Percentiles rank a stretch among this genome's conserved stretches.
phyloP scores from a whole-genome alignment of 2,329 filamentous ascomycete species.

The Sordariomycetes sp. region DNA sequence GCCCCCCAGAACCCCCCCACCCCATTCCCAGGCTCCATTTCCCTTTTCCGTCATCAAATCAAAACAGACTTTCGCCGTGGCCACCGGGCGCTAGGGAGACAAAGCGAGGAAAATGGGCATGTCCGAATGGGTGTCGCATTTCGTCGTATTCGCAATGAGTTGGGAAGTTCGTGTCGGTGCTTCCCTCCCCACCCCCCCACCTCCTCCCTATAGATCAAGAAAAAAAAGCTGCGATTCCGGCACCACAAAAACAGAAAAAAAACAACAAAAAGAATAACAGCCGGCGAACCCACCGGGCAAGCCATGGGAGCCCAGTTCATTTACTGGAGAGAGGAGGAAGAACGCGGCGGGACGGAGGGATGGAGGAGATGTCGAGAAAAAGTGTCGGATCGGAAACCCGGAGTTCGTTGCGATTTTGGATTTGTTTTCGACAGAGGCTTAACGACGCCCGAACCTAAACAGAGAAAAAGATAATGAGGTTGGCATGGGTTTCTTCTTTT shows the following conservation, averaged over 20 bases:
- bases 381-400: not conserved
- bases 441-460: constrained; percentile 95
- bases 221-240: not conserved
- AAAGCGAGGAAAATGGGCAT: not conserved
- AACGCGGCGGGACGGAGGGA: not conserved
- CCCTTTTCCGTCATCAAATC: not conserved
- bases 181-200: not conserved
- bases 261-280: constrained; percentile 1
- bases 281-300: not conserved
- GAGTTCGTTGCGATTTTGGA: not conserved
- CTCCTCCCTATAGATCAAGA: not conserved
- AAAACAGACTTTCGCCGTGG: not conserved
- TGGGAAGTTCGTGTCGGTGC: no score
- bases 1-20: not conserved
- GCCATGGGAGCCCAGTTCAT: not conserved
- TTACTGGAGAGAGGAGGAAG: not conserved
- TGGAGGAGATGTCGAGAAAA: not conserved
- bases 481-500: constrained; percentile 40
- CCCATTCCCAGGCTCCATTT: not conserved
- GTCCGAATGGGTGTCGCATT: not conserved
- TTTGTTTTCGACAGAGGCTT: constrained; percentile 24
- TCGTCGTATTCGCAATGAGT: not conserved
- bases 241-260: constrained; percentile 5
- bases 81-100: not conserved
- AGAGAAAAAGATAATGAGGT: constrained; percentile 50